Evolutionary conservation across 2,329 filamentous ascomycete genomes (phyloP), one percentile per base, ranked within the genome.

Genomic region (Aspergillus latus): DNA sequence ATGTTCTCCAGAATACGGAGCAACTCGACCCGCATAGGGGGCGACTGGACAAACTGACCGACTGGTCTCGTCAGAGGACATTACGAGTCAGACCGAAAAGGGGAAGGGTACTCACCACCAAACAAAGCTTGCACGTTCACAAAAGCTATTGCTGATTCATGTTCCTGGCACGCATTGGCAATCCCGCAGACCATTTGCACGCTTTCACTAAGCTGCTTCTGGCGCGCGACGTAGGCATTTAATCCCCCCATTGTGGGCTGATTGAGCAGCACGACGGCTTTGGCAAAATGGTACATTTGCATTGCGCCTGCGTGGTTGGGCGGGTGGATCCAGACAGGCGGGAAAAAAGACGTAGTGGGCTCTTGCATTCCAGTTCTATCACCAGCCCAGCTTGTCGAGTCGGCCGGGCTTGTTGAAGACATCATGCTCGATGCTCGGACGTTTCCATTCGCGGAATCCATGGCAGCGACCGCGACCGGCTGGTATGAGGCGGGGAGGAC

Each of bases 241-340:
- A 80, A 76, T 0, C 80, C 80, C 2, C 78, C 78, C 29, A 72
- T 69, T 0, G 77, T 77, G 1, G 81, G 81, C 53, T 79, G 76
- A 52, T 83, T 78, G 44, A 83, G 74, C 1, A 81, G 68, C 5
- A 83, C 72, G 0, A 83, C 68, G 34, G 83, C 80, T 6, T 76
- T 73, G 0, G 81, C 80, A 57, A 82, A 80, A 62, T 76, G 74
- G 60, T 81, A 78, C 39, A 78, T 77, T 61, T 84, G 81, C 7
- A 84, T 66, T 0, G 80, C 77, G 6, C 78, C 76, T 39, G 71
- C 76, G 51, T 76, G 77, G 5, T 72, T 71, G 8, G 78, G 72
- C 2, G 79, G 79, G 54, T 82, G 75, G 34, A 81, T 77, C 80
- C 79, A 82, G 5, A 82, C 64, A 1, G 78, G 73, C 16, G 72